These are phyloP conservation scores for Manihot esculenta DNA, from an alignment of 441 rosid species.

Conservation along the genomic window DNA sequence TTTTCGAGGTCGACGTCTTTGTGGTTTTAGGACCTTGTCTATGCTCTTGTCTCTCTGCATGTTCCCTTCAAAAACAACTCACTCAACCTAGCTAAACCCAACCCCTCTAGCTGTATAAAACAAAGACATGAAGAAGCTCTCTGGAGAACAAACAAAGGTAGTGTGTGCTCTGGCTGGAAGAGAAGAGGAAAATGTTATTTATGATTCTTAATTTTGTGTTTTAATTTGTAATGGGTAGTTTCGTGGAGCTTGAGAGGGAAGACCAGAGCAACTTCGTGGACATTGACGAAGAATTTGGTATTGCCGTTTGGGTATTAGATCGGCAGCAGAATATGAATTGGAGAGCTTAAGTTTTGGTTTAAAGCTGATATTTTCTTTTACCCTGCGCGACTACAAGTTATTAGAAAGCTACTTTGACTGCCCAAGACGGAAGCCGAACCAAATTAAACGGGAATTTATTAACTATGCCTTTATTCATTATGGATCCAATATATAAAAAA, in stretches of 20 bases:
- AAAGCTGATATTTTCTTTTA: background rate
- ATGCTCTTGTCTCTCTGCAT: conserved; percentile 29
- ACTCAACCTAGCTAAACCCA: too few relatives aligned
- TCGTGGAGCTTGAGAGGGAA: background rate
- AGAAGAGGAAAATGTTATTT: background rate
- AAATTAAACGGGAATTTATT: too few relatives aligned
- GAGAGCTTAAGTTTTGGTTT: background rate
- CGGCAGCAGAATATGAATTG: background rate
- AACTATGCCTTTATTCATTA: too few relatives aligned
- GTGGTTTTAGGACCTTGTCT: conserved; percentile 21
- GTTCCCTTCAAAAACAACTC: background rate
- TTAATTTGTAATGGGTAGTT: background rate
- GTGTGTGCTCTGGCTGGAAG: background rate
- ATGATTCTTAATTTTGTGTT: background rate
- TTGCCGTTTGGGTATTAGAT: background rate
- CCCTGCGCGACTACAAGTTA: too few relatives aligned
- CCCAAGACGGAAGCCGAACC: too few relatives aligned
- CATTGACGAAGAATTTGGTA: conserved; percentile 2
- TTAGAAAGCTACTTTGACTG: too few relatives aligned
- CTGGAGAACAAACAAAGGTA: too few relatives aligned
- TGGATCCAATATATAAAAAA: too few relatives aligned
- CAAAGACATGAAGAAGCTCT: too few relatives aligned
- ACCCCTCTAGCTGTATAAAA: too few relatives aligned
- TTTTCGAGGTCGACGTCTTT: background rate
- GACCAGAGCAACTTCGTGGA: background rate